Percentiles rank a stretch among this genome's conserved stretches.
Evolutionary conservation across 2,329 filamentous ascomycete genomes (phyloP).

Genomic region (Exutisphaerella laricina): DNA sequence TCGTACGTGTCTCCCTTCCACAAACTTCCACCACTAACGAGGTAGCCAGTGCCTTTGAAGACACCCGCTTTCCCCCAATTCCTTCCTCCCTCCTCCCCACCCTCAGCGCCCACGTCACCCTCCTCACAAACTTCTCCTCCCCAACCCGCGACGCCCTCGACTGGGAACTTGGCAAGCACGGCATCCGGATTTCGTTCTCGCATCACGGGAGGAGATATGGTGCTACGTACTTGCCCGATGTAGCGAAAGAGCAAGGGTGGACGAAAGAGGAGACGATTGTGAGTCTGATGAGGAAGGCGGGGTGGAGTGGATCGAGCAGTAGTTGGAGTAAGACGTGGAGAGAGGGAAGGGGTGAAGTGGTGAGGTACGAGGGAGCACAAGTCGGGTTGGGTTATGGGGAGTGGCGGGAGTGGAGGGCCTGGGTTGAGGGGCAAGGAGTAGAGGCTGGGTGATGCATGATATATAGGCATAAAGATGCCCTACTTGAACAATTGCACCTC

Average conservation of each 20-base stretch:
- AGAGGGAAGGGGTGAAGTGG: slow-evolving; percentile 65
- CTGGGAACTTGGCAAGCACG: slow-evolving; percentile 83
- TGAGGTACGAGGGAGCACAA: slow-evolving; percentile 83
- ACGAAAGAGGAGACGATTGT: slow-evolving; percentile 84
- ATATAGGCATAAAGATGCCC: too few relatives aligned
- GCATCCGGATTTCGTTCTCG: slow-evolving; percentile 79
- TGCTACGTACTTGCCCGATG: slow-evolving; percentile 86
- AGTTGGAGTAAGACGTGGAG: slow-evolving; percentile 58
- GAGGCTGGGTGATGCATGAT: too few relatives aligned
- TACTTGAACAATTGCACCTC: too few relatives aligned
- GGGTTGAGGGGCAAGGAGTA: slow-evolving; percentile 47
- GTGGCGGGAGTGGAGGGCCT: slow-evolving; percentile 74
- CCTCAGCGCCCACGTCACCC: slow-evolving; percentile 67
- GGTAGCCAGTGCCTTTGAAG: slow-evolving; percentile 53
- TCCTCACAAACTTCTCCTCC: slow-evolving; percentile 61
- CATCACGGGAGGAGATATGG: slow-evolving; percentile 68
- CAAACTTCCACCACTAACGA: neutral
- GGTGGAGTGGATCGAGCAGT: slow-evolving; percentile 63
- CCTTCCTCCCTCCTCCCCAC: slow-evolving; percentile 61
- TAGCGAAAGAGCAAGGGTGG: slow-evolving; percentile 90
- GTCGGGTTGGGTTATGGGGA: slow-evolving; percentile 63
- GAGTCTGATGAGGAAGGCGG: slow-evolving; percentile 89
- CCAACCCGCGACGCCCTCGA: slow-evolving; percentile 61
- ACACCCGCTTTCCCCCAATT: slow-evolving; percentile 57
- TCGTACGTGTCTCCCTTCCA: slow-evolving; percentile 47